Base-by-base conservation (phyloP, 2,329 filamentous ascomycete species). In the Ophiocordyceps australis region DNA sequence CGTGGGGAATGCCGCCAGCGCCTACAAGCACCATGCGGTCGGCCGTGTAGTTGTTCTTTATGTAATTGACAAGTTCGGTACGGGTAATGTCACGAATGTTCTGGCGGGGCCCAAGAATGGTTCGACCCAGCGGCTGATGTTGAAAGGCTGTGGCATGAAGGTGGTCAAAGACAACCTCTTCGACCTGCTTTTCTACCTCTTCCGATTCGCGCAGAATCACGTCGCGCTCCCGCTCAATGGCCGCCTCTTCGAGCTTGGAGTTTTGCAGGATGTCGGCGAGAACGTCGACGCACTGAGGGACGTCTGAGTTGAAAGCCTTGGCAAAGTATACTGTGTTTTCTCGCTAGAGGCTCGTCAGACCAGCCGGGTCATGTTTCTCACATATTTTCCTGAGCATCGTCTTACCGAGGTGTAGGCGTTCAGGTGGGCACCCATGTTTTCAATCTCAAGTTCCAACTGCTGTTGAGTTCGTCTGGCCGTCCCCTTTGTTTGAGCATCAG, bases 241-340 rank as follows among this genome's bases (percentile, higher is more conserved):
- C 86, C 30, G 69, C 62, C 47, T 73, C 62, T 62, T 98, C 89
- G 51, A 98, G 82, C 66, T 92, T 94, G 40, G 89, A 95, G 74
- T 98, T 91, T 58, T 95, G 89, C 35, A 98, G 80, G 52, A 98
- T 98, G 54, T 98, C 89, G 65, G 89, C 79, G 34, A 98, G 81
- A 47, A 98, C 95, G 57, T 98, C 83, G 56, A 98, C 89, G 50
- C 81, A 81, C 55, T 85, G 79, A 46, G 85, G 85, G 34, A 95
- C 83, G 53, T 98, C 86, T 57, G 78, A 74, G 66, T 98, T 98
- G 68, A 98, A 93, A 38, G 86, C 77, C 65, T 95, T 94, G 59
- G 89, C 89, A 58, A 95, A 98, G 72, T 98, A 98, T 50, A 98
- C 89, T 45, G 89, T 98, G 71, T 94, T 95, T 60, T 98, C 89